Evolutionary conservation across 176 grass and related monocot genomes (phyloP).

Genomic region (Cymbopogon citratus): DNA sequence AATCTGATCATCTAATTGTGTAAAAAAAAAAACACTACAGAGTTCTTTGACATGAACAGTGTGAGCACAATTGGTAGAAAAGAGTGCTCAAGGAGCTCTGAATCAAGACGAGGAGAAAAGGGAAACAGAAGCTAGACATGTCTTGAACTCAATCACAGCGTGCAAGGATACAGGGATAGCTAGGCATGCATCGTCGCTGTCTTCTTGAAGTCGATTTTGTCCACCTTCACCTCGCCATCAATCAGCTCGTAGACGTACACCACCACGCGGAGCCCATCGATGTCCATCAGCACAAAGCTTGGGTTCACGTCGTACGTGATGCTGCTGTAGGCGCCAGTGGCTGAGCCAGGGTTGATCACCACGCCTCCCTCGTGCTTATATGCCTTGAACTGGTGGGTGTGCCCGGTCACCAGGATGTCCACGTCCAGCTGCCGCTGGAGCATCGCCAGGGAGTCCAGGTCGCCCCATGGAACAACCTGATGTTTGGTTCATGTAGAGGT

Average conservation of each 20-base stretch:
- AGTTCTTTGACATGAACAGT: neutral
- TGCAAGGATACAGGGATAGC: neutral
- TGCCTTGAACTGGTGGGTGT: constrained; percentile 93
- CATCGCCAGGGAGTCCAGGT: constrained; percentile 95
- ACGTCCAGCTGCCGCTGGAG: constrained; percentile 92
- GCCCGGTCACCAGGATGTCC: constrained; percentile 96
- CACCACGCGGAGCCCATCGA: constrained; percentile 89
- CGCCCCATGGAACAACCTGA: constrained; percentile 94
- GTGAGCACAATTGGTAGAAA: neutral
- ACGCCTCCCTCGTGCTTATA: constrained; percentile 98
- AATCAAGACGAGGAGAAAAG: neutral
- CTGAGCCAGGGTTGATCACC: constrained; percentile 91
- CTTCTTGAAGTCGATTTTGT: constrained; percentile 99
- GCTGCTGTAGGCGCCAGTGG: constrained; percentile 89
- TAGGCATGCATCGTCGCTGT: constrained; percentile 54
- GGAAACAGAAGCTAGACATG: neutral
- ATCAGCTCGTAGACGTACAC: constrained; percentile 98
- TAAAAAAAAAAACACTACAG: neutral
- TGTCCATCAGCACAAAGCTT: constrained; percentile 97
- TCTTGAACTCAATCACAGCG: no score
- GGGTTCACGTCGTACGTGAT: constrained; percentile 94
- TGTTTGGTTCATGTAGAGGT: neutral
- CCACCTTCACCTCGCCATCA: constrained; percentile 88
- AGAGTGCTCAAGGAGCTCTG: neutral
- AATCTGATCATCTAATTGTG: neutral